Evolutionary conservation across 140 eudicot species (phyloP), one percentile per base, ranked within the genome.

Genomic region (Cichorium intybus): DNA sequence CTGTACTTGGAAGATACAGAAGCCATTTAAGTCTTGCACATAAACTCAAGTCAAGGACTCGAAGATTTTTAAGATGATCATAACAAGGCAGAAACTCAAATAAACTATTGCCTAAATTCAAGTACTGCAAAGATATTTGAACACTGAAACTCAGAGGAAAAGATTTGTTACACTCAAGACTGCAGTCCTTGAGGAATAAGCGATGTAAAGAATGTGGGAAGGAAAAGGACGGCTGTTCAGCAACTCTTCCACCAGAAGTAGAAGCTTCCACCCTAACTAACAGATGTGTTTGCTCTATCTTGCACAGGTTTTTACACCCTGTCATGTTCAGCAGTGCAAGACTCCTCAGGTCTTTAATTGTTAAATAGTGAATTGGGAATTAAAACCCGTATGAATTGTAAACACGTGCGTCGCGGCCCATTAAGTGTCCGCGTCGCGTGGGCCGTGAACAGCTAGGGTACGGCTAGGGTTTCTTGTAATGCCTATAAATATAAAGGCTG

Each of bases 271-370:
- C 2, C 20, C 50, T 6, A 3, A 3, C 60, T 41, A 23, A 41
- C 37, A 23, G 24, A 62, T 41, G 0, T 61, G 35, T 24, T 23
- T 12, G n/a, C n/a, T n/a, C 66, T 0, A n/a, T 37, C 10, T 20
- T 41, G 18, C 23, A 41, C 3, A 65, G 60, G 23, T 14, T 31
- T 10, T 31, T 21, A 51, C 71, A 64, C 20, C 59, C 70, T 48
- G 70, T 48, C 70, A 64, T 64, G 70, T 64, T 48, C 60, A 64
- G 51, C 14, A 65, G 29, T 3, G 50, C 16, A 14, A 65, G 71
- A 50, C 26, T 8, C 2, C 6, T 4, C 23, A 65, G 61, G 6
- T 15, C 35, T 51, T 11, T 3, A 14, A n/a, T n/a, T n/a, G n/a
- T n/a, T n/a, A n/a, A n/a, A n/a, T n/a, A n/a, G n/a, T n/a, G n/a